Conservation (phyloP, 2,329 filamentous ascomycete species). For the Magnaporthiopsis incrustans region DNA sequence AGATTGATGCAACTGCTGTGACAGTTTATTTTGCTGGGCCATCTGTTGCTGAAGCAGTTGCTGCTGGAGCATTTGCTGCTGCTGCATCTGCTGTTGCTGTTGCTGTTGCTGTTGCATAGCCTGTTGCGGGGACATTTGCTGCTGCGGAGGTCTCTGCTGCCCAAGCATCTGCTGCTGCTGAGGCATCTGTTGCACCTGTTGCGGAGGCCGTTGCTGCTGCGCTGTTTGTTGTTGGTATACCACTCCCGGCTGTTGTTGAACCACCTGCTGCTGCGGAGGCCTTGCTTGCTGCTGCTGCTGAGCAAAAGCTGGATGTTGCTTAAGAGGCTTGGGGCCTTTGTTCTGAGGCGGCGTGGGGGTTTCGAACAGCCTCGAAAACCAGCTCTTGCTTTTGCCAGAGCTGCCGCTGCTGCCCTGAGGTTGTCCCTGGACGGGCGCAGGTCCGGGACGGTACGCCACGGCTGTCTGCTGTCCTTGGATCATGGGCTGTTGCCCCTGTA, state of each 20-base stretch:
- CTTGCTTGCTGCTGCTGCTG: neutral
- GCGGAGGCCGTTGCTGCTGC: neutral
- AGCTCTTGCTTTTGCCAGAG: slow-evolving; percentile 1
- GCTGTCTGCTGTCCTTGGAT: neutral
- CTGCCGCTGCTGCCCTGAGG: neutral
- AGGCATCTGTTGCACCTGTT: neutral
- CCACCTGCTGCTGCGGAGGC: neutral
- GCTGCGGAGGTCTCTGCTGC: neutral
- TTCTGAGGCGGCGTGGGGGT: neutral
- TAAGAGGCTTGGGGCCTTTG: neutral
- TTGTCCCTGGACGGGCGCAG: neutral
- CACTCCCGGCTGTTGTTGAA: neutral
- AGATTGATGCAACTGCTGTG: no score
- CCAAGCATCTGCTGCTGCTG: neutral
- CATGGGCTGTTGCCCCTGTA: neutral
- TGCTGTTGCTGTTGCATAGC: no score
- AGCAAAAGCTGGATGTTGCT: neutral
- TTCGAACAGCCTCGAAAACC: slow-evolving; percentile 1
- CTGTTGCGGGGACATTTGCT: neutral
- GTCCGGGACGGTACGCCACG: neutral
- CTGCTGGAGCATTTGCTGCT: neutral
- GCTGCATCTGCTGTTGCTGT: neutral
- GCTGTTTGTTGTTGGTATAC: neutral
- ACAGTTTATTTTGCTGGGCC: neutral
- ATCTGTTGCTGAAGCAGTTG: neutral